Percentiles rank a stretch among this genome's conserved stretches.
Conservation (phyloP, 1,284 basidiomycete genomes). For the Hymenochaete sp. region DNA sequence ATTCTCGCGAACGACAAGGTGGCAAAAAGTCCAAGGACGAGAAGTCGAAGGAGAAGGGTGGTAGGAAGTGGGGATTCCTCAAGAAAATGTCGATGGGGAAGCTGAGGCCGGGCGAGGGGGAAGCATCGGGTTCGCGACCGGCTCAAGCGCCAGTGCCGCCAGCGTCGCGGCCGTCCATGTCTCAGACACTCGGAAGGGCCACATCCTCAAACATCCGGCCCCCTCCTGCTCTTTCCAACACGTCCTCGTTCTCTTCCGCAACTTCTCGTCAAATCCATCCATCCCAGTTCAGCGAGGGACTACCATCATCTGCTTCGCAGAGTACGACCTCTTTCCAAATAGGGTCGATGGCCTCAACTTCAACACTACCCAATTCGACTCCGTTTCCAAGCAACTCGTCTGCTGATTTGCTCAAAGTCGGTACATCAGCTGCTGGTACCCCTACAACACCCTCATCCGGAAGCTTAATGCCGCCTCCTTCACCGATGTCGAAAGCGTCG, state of each 20-base stretch:
- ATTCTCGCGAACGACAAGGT: conserved; percentile 26
- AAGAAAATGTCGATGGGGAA: conserved; percentile 96
- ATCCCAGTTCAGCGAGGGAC: conserved; percentile 19
- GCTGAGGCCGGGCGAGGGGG: conserved; percentile 37
- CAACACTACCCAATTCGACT: no score
- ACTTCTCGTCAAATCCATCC: conserved; percentile 20
- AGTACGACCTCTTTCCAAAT: no score
- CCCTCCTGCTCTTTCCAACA: conserved; percentile 11
- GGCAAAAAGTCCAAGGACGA: conserved; percentile 29
- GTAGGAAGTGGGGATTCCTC: conserved; percentile 79
- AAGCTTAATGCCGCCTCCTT: conserved; percentile 41
- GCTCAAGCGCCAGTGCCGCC: conserved; percentile 33
- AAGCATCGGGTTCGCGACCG: no score
- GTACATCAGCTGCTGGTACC: conserved; percentile 9
- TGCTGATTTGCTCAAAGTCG: conserved; percentile 22
- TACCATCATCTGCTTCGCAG: conserved; percentile 34
- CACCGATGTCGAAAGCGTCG: conserved; percentile 40
- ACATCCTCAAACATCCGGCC: neutral
- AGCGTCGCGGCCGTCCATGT: conserved; percentile 26
- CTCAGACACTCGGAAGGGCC: conserved; percentile 23
- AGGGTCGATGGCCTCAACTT: no score
- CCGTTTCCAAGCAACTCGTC: conserved; percentile 39
- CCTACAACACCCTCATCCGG: conserved; percentile 24
- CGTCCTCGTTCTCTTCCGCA: conserved; percentile 1
- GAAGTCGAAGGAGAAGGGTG: conserved; percentile 47